A percentile compares a stretch with the other conserved stretches of the same genome.
Conservation (phyloP, 805 yeast species). For the Schwanniomyces yamadae region DNA sequence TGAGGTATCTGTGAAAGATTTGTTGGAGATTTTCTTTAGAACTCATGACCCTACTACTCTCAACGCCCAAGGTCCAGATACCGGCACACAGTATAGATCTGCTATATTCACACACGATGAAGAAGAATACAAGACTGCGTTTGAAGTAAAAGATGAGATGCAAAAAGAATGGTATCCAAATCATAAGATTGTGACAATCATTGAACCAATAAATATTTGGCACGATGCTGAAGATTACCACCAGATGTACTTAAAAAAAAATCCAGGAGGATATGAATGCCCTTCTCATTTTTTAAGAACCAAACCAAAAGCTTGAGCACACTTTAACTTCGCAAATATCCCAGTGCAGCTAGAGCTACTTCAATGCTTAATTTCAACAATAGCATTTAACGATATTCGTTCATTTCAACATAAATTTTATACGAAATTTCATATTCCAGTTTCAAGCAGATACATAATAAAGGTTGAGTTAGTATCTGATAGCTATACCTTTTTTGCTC, state of each 20-base stretch:
- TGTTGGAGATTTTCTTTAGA: constrained; percentile 81
- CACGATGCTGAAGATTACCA: constrained; percentile 97
- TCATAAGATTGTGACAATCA: constrained; percentile 63
- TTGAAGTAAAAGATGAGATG: constrained; percentile 46
- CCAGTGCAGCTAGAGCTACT: background rate
- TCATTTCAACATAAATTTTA: no score
- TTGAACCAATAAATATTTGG: constrained; percentile 67
- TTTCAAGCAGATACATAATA: no score
- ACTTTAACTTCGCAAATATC: no score
- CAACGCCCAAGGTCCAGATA: constrained; percentile 83
- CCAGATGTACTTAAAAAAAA: constrained; percentile 73
- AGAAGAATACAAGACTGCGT: constrained; percentile 47
- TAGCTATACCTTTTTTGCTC: no score
- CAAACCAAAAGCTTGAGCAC: constrained; percentile 44
- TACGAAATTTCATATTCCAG: no score
- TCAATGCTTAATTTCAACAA: background rate
- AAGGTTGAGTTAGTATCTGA: no score
- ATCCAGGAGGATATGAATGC: constrained; percentile 87
- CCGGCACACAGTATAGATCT: constrained; percentile 87
- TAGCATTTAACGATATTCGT: no score
- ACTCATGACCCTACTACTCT: constrained; percentile 93
- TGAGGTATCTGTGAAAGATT: constrained; percentile 53
- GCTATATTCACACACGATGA: constrained; percentile 69
- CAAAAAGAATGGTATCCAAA: constrained; percentile 78
- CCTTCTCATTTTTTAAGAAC: constrained; percentile 83